These are phyloP conservation scores for Rhododendron kiyosumense DNA, from an alignment of 148 eudicot genomes.

Conservation along the genomic window DNA sequence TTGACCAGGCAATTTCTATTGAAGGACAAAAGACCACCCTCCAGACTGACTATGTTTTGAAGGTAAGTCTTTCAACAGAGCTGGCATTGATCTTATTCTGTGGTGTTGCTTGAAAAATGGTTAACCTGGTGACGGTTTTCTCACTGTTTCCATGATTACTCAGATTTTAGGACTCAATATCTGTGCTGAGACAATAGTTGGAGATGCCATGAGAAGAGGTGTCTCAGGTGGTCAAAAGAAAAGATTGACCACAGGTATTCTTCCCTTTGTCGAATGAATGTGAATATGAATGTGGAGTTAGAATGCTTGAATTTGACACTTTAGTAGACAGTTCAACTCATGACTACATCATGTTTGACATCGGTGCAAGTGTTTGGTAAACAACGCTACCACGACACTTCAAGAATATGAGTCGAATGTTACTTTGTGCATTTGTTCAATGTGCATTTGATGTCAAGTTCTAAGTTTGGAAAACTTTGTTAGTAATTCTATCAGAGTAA, in stretches of 20 bases:
- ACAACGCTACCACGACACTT: neutral
- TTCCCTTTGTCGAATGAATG: neutral
- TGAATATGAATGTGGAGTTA: neutral
- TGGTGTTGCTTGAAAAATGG: neutral
- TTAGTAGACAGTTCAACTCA: neutral
- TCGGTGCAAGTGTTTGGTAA: neutral
- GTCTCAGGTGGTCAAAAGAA: constrained; percentile 35
- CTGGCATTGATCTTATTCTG: neutral
- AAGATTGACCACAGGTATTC: constrained; percentile 67
- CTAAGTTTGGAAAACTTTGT: neutral
- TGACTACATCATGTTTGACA: neutral
- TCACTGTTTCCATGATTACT: neutral
- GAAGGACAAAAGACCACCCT: constrained; percentile 65
- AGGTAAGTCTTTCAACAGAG: constrained; percentile 36
- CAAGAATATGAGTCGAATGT: neutral
- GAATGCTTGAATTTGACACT: neutral
- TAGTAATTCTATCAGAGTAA: neutral
- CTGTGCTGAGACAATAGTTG: constrained; percentile 67
- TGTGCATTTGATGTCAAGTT: neutral
- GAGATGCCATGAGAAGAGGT: constrained; percentile 86
- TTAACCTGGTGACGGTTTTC: neutral
- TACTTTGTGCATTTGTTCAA: neutral
- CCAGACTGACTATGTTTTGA: constrained; percentile 76
- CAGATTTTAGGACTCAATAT: constrained; percentile 84
- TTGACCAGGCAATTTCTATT: constrained; percentile 59